phyloP scores from a whole-genome alignment of 495 filamentous ascomycete genomes.

The Bryoglossum gracile region DNA sequence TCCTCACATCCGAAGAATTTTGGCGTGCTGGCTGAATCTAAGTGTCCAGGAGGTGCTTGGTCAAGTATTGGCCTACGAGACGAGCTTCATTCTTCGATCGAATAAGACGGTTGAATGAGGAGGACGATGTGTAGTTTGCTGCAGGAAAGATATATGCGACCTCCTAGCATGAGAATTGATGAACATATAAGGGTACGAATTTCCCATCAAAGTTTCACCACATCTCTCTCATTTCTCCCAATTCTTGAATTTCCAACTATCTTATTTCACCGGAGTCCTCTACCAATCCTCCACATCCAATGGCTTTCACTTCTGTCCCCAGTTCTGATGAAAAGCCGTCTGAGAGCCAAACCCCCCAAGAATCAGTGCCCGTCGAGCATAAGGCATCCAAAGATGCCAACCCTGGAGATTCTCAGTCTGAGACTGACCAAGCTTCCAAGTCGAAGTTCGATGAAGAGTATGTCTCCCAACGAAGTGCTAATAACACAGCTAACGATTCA shows the following conservation, averaged over 20 bases:
- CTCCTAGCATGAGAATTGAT: slow-evolving; percentile 3
- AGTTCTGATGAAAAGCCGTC: not conserved
- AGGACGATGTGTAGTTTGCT: not conserved
- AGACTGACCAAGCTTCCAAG: no score
- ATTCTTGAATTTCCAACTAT: not conserved
- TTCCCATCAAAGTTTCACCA: not conserved
- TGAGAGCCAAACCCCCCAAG: not conserved
- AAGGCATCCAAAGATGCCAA: no score
- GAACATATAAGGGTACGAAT: slow-evolving; percentile 13
- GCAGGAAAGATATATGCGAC: slow-evolving; percentile 1
- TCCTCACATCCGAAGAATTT: no score
- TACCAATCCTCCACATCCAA: slow-evolving; percentile 1
- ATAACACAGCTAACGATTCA: no score
- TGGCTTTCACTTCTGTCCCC: not conserved
- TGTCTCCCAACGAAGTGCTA: no score
- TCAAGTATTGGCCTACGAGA: no score
- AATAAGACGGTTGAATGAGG: slow-evolving; percentile 7
- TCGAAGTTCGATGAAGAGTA: no score
- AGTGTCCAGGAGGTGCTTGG: no score
- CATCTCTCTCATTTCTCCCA: not conserved
- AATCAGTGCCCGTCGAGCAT: no score
- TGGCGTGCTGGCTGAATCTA: no score
- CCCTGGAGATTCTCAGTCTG: no score
- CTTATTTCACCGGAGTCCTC: not conserved
- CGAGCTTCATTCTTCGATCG: slow-evolving; percentile 4